Base-by-base conservation (phyloP, 495 filamentous ascomycete species). In the Aspergillus hancockii region DNA sequence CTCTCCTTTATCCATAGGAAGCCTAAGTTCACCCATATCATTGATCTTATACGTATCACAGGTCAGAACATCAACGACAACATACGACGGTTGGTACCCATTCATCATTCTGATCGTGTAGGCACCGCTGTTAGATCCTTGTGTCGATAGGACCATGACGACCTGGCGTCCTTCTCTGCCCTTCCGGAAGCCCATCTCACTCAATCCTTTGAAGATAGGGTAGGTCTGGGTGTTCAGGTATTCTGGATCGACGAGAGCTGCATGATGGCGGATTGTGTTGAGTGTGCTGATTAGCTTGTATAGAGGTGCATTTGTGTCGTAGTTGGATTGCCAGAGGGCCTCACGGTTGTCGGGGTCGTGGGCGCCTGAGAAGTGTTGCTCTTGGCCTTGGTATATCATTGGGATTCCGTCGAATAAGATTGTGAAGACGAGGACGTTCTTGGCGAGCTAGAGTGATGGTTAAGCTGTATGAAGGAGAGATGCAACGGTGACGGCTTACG, bases 341-440 rank as follows among this genome's bases (percentile, higher is more conserved):
- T 92, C 89, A 45, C 90, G 86, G 68, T 92, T 89, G 32, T 71
- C 60, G 0, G 89, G 89, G 36, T 84, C 83, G 50, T 54, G 72
- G 12, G 72, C 66, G 50, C 89, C 88, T 7, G 70, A 64, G 66
- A 85, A 87, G 52, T 84, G 83, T 58, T 93, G 89, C 68, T 93
- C 90, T 67, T 91, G 88, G 18, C 90, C 90, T 60, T 81, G 74
- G 62, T 88, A 89, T 52, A 79, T 77, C 67, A 87, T 83, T 0
- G 85, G 85, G 25, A 87, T 79, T 30, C 84, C 85, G 55, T 90
- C 89, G 31, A 78, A 80, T 34, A 93, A 81, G 25, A 93, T 79
- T 18, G 83, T 90, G 62, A 87, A 90, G 0, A 88, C 83, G 41
- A 93, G 78, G 3, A 86, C 81, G 65, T 92, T 88, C 67, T 83